phyloP scores from a whole-genome alignment of 1,284 basidiomycete genomes.

The Flammula alnicola region DNA sequence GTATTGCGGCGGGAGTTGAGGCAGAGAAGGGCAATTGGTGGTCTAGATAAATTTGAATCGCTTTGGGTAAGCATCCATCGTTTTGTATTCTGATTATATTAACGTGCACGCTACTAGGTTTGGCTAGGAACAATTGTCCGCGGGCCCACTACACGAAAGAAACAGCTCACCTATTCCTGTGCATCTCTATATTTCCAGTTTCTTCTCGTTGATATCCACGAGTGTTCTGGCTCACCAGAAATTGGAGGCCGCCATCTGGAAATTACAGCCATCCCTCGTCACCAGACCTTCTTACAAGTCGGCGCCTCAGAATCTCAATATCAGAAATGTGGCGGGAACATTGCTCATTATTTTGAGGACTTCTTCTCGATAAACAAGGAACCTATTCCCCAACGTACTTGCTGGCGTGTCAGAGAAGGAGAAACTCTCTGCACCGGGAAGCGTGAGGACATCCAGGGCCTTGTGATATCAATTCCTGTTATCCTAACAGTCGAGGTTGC shows the following conservation, averaged over 20 bases:
- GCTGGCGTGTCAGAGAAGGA: conserved; percentile 20
- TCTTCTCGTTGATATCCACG: conserved; percentile 1
- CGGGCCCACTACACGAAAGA: too few relatives aligned
- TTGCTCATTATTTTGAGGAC: neutral
- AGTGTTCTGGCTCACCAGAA: conserved; percentile 9
- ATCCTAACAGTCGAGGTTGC: conserved; percentile 18
- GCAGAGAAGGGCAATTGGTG: too few relatives aligned
- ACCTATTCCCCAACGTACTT: neutral
- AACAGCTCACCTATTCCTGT: too few relatives aligned
- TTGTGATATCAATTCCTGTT: conserved; percentile 21
- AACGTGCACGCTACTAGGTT: too few relatives aligned
- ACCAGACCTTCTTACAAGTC: neutral
- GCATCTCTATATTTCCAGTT: conserved; percentile 4
- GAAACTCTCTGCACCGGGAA: conserved; percentile 16
- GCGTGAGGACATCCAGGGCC: neutral
- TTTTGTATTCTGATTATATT: too few relatives aligned
- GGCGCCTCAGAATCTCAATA: too few relatives aligned
- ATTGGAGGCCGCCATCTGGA: conserved; percentile 18
- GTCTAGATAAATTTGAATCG: too few relatives aligned
- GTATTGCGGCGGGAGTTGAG: too few relatives aligned
- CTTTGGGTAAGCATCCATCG: too few relatives aligned
- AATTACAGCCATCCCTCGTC: conserved; percentile 2
- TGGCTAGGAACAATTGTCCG: too few relatives aligned
- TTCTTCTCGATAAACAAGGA: conserved; percentile 1
- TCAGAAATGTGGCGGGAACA: neutral